These are phyloP conservation scores for Saprolegnia parasitica DNA, from an alignment of 352 stramenopile species.

Conservation along the genomic window DNA sequence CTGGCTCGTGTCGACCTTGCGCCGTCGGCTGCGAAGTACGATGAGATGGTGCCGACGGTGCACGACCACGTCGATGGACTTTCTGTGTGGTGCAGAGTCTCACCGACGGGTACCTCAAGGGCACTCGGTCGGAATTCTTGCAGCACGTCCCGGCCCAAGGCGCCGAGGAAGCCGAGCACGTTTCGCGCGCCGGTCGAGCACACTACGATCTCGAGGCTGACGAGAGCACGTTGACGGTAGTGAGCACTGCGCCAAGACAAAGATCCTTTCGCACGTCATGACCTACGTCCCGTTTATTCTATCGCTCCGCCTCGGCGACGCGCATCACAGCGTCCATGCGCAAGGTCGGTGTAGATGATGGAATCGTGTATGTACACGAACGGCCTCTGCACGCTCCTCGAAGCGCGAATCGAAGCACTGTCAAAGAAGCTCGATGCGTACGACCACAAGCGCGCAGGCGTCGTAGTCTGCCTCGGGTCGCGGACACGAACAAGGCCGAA, in stretches of 20 bases:
- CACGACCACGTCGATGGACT: constrained; percentile 77
- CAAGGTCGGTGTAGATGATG: constrained; percentile 79
- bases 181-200: constrained; percentile 71
- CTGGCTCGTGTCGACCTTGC: constrained; percentile 42
- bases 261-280: constrained; percentile 59
- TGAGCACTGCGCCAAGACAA: constrained; percentile 48
- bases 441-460: constrained; percentile 85
- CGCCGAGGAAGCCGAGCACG: constrained; percentile 41
- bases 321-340: constrained; percentile 73
- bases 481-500: constrained; percentile 83
- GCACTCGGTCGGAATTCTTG: constrained; percentile 62
- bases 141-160: constrained; percentile 18
- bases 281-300: constrained; percentile 74
- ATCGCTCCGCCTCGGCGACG: constrained; percentile 65
- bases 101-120: constrained; percentile 52
- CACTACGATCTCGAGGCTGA: constrained; percentile 45
- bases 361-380: constrained; percentile 60
- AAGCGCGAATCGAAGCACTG: constrained; percentile 64
- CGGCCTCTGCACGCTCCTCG: constrained; percentile 63
- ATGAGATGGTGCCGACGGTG: constrained; percentile 37
- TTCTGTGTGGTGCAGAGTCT: constrained; percentile 64
- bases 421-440: constrained; percentile 52
- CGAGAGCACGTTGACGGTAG: constrained; percentile 51
- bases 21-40: constrained; percentile 31
- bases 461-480: constrained; percentile 86